A percentile compares a stretch with the other conserved stretches of the same genome.
Conservation (phyloP, 2,329 filamentous ascomycete species). For the Elsinoe fawcettii region DNA sequence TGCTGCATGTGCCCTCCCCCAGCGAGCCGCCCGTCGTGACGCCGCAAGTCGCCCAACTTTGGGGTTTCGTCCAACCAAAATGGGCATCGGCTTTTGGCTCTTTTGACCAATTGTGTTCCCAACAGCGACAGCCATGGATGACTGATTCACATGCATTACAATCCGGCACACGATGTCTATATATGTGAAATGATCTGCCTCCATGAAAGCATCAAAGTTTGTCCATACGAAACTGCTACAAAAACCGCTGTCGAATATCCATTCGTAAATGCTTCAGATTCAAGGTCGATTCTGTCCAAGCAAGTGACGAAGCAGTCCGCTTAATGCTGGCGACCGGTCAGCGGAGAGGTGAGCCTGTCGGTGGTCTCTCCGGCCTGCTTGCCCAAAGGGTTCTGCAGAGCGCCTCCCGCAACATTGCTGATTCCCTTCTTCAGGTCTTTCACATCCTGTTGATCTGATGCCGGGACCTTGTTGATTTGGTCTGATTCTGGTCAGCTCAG, state of each 20-base stretch:
- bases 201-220: too few species aligned
- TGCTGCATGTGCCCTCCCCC: not conserved
- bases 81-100: not conserved
- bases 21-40: not conserved
- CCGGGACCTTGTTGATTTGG: conserved; percentile 24
- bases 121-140: too few species aligned
- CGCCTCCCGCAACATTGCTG: conserved; percentile 27
- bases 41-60: not conserved
- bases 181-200: too few species aligned
- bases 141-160: too few species aligned
- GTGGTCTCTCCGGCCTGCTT: conserved; percentile 20
- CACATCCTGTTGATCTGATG: conserved; percentile 29
- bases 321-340: conserved; percentile 18
- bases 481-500: conserved; percentile 14
- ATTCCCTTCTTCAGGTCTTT: conserved; percentile 29
- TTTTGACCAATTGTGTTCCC: not conserved
- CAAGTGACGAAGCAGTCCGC: not conserved
- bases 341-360: conserved; percentile 17
- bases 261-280: too few species aligned
- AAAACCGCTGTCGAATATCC: not conserved
- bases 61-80: not conserved
- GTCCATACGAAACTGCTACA: not conserved
- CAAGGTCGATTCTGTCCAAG: not conserved
- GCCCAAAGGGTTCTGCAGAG: conserved; percentile 32
- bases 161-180: too few species aligned